Conservation (phyloP, 2,329 filamentous ascomycete species). For the Aquanectria penicillioides region DNA sequence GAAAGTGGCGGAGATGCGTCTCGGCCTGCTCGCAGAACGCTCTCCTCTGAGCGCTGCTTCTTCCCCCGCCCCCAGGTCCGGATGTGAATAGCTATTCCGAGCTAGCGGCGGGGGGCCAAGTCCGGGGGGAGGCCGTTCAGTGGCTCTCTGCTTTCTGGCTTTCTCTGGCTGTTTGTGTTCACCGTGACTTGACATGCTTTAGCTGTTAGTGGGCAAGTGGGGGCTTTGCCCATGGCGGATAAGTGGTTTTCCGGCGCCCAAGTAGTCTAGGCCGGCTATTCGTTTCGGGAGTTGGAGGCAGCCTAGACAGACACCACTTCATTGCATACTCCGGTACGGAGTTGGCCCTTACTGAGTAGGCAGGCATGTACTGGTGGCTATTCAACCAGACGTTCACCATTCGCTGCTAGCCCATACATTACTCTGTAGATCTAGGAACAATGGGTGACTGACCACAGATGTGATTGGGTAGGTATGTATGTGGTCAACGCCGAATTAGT, state of each 20-base stretch:
- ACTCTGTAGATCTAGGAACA: too few species aligned
- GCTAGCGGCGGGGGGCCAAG: conserved; percentile 37
- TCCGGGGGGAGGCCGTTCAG: conserved; percentile 25
- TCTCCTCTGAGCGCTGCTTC: neutral
- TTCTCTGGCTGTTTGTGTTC: neutral
- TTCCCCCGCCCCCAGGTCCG: conserved; percentile 27
- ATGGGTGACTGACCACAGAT: too few species aligned
- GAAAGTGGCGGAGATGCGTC: conserved; percentile 22
- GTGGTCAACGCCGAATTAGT: too few species aligned
- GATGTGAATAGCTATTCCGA: conserved; percentile 4
- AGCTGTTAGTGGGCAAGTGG: conserved; percentile 13
- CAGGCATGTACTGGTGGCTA: too few species aligned
- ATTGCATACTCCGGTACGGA: neutral
- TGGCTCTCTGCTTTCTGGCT: neutral
- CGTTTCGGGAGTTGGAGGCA: conserved; percentile 39
- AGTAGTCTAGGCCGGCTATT: conserved; percentile 39
- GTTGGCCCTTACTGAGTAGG: too few species aligned
- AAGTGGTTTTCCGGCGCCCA: conserved; percentile 39
- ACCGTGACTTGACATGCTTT: neutral
- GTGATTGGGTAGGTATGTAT: too few species aligned
- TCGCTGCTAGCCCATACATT: too few species aligned
- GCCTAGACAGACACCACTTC: neutral
- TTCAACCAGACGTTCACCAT: too few species aligned
- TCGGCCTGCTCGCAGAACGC: neutral
- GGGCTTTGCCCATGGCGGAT: conserved; percentile 31